Percentiles rank a stretch among this genome's conserved stretches.
Evolutionary conservation across 495 filamentous ascomycete genomes (phyloP).

Genomic region (Trichoderma erinaceum): DNA sequence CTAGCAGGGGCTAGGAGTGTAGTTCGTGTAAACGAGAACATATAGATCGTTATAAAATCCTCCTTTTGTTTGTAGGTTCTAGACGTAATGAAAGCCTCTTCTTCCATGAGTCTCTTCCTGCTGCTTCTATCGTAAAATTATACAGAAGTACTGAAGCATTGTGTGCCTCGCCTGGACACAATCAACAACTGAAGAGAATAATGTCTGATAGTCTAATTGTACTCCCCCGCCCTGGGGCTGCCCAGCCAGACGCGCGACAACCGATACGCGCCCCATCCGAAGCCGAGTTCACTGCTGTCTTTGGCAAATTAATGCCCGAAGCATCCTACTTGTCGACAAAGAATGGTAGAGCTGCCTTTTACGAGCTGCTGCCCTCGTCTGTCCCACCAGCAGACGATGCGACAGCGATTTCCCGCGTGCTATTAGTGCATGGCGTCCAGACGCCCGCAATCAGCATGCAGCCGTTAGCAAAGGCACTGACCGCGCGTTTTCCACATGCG

Average conservation of each 20-base stretch:
- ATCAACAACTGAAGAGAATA: background rate
- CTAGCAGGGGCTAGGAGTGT: no score
- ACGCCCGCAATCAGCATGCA: slow-evolving; percentile 35
- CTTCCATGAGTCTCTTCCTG: no score
- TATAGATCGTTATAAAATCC: no score
- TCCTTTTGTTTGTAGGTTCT: no score
- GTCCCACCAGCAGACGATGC: background rate
- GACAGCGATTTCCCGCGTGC: slow-evolving; percentile 21
- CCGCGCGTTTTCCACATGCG: slow-evolving; percentile 27
- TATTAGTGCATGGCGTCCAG: slow-evolving; percentile 34
- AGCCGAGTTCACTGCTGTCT: background rate
- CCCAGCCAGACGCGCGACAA: background rate
- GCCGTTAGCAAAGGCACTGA: slow-evolving; percentile 28
- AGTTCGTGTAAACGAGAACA: no score
- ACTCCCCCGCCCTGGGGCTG: background rate
- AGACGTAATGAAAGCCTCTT: no score
- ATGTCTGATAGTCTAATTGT: background rate
- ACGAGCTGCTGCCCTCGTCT: background rate
- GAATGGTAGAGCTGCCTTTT: background rate
- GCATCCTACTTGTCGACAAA: background rate
- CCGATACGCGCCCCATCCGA: background rate
- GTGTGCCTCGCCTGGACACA: no score
- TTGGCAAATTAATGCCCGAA: background rate
- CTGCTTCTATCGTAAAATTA: no score
- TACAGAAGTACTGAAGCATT: no score